phyloP scores from a whole-genome alignment of 2,329 filamentous ascomycete species.

The Phialophora macrospora region DNA sequence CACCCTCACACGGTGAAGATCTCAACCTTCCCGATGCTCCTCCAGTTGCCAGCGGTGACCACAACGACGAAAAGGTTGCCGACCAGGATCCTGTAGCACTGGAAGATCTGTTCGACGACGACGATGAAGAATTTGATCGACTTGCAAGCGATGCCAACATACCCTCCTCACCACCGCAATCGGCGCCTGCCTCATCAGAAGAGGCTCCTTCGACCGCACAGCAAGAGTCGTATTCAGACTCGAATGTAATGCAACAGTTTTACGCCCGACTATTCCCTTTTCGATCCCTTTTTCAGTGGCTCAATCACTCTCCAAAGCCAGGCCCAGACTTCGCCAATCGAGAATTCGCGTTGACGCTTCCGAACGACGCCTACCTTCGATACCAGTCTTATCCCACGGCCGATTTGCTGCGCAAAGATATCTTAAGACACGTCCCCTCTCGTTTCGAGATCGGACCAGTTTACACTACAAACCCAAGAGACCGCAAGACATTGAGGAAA shows the following conservation, averaged over 20 bases:
- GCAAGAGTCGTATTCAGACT: slow-evolving; percentile 42
- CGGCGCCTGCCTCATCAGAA: slow-evolving; percentile 48
- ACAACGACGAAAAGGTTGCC: slow-evolving; percentile 16
- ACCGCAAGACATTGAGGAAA: slow-evolving; percentile 85
- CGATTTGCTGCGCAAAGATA: slow-evolving; percentile 84
- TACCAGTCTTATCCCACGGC: slow-evolving; percentile 80
- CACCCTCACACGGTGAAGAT: slow-evolving; percentile 28
- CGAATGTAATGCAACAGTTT: slow-evolving; percentile 87
- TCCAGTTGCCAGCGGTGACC: slow-evolving; percentile 4
- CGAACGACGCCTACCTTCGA: slow-evolving; percentile 87
- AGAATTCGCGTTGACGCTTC: slow-evolving; percentile 95
- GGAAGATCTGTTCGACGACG: slow-evolving; percentile 60
- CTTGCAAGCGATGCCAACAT: slow-evolving; percentile 58
- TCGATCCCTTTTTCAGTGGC: slow-evolving; percentile 93
- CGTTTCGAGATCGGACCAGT: slow-evolving; percentile 99
- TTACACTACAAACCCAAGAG: slow-evolving; percentile 90
- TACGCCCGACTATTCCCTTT: slow-evolving; percentile 97
- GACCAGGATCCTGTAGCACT: slow-evolving; percentile 48
- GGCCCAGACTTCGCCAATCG: slow-evolving; percentile 88
- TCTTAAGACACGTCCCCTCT: slow-evolving; percentile 82
- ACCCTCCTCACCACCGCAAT: slow-evolving; percentile 38
- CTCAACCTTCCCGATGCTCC: slow-evolving; percentile 39
- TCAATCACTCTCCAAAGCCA: slow-evolving; percentile 88
- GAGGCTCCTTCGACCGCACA: slow-evolving; percentile 45
- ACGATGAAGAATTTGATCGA: slow-evolving; percentile 57